Conservation (phyloP, 306 rosid genomes). For the Sicyos baderoa region DNA sequence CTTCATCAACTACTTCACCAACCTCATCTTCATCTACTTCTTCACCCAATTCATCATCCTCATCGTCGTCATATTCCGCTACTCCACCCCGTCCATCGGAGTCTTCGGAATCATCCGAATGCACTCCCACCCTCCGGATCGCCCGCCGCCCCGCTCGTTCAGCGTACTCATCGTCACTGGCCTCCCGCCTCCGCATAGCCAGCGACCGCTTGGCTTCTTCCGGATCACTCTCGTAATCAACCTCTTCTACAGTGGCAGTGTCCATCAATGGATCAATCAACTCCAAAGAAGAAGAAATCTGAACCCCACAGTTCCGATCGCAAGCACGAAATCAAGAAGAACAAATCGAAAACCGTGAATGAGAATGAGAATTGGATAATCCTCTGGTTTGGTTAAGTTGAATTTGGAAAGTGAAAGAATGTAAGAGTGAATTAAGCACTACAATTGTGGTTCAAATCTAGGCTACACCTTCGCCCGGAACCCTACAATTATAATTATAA, state of each 20-base stretch:
- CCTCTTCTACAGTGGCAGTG: constrained; percentile 48
- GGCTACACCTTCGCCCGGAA: constrained; percentile 9
- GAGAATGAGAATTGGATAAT: no score
- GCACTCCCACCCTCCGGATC: constrained; percentile 40
- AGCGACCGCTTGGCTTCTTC: constrained; percentile 61
- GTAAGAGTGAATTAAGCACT: not conserved
- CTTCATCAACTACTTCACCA: constrained; percentile 28
- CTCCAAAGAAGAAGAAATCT: constrained; percentile 27
- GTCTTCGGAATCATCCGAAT: constrained; percentile 65
- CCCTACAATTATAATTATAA: constrained; percentile 13
- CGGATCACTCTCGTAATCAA: constrained; percentile 86
- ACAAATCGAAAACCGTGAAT: no score
- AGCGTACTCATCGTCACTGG: constrained; percentile 78
- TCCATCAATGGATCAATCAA: constrained; percentile 52
- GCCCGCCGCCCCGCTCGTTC: constrained; percentile 42
- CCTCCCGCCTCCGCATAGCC: constrained; percentile 77
- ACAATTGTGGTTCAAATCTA: constrained; percentile 9
- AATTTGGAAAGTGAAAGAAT: no score
- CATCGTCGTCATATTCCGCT: constrained; percentile 64
- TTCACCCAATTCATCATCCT: constrained; percentile 47
- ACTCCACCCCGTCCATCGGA: constrained; percentile 79
- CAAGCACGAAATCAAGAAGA: constrained; percentile 4
- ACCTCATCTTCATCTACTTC: constrained; percentile 40
- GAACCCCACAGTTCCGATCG: constrained; percentile 20
- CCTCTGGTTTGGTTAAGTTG: no score